Base-by-base conservation (phyloP, 129 eudicot species). In the Flaveria ramosissima region DNA sequence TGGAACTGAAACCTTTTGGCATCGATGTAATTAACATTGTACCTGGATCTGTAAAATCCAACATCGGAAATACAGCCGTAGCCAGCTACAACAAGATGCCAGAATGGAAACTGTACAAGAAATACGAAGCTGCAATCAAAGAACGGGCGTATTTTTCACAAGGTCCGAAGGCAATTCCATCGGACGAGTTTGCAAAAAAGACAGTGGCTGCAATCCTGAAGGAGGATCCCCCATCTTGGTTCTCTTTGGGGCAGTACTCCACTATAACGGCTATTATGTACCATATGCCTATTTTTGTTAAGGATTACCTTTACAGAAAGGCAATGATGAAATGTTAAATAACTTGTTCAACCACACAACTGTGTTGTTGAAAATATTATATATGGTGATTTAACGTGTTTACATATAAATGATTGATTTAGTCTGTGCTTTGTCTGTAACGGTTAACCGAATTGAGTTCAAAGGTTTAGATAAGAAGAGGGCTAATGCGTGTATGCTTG, bases 81-180 rank as follows among this genome's bases (percentile, higher is more conserved):
- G 86, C 93, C 21, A 84, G n/a, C 74, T 91, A 91, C 78, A 82
- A 75, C 21, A 74, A 65, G 70, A 86, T 91, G 92, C 97, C 98
- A 1, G 98, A 94, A 77, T 89, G 88, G 98, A 94, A 89, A 82
- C 23, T 91, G 80, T 94, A 90, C 91, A 94, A 94, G 86, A 79
- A 45, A 32, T 94, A 78, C 19, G 96, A 87, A 68, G 86, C 73
- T 72, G 91, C 92, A 75, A 94, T 94, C 51, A 81, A 83, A 73
- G 82, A 75, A 0, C 83, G 97, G 47, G 97, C 98, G 32, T 67
- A 71, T 56, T 62, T 84, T 7, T 94, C 98, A 24, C 98, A 94
- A 67, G 84, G 87, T 62, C 65, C 85, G 15, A 87, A 83, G 60
- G 78, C 98, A 23, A 87, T 84, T 9, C 88, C 96, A 30, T 53